Conservation (phyloP, 768 basidiomycete genomes). For the Leccinum arenicola region DNA sequence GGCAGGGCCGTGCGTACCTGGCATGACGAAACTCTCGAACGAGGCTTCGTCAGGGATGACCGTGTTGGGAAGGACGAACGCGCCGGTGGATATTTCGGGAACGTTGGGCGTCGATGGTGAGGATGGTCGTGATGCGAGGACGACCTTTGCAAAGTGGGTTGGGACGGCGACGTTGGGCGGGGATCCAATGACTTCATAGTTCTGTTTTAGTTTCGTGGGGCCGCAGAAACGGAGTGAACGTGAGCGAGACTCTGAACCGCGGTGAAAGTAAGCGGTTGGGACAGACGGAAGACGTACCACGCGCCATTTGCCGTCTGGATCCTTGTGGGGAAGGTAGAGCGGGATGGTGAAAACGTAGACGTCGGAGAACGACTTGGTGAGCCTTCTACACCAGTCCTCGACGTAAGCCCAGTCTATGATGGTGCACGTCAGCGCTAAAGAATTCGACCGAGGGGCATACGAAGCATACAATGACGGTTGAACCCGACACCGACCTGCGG, state of each 20-base stretch:
- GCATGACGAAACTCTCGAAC: slow-evolving; percentile 76
- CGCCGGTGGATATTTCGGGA: slow-evolving; percentile 81
- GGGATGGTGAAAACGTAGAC: slow-evolving; percentile 98
- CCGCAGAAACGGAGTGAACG: background rate
- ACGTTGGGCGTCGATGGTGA: slow-evolving; percentile 70
- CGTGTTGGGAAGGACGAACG: slow-evolving; percentile 96
- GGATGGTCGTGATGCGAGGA: slow-evolving; percentile 71
- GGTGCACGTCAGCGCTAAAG: background rate
- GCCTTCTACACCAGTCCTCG: slow-evolving; percentile 90
- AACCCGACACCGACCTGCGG: slow-evolving; percentile 98
- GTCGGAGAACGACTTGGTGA: slow-evolving; percentile 86
- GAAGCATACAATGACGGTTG: slow-evolving; percentile 81
- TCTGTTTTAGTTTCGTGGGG: slow-evolving; percentile 46
- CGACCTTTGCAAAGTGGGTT: slow-evolving; percentile 97
- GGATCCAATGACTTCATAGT: slow-evolving; percentile 91
- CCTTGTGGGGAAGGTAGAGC: slow-evolving; percentile 86
- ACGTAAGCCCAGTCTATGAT: slow-evolving; percentile 90
- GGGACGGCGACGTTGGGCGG: slow-evolving; percentile 92
- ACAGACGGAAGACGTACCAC: slow-evolving; percentile 58
- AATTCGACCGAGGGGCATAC: too few relatives aligned
- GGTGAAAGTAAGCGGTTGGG: background rate
- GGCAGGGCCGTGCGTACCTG: slow-evolving; percentile 45
- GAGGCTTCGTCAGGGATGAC: slow-evolving; percentile 82
- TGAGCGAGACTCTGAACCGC: background rate
- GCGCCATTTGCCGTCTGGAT: slow-evolving; percentile 91